These are phyloP conservation scores for Venturiaceae sp. DNA, from an alignment of 2,329 filamentous ascomycete genomes.

Conservation along the genomic window DNA sequence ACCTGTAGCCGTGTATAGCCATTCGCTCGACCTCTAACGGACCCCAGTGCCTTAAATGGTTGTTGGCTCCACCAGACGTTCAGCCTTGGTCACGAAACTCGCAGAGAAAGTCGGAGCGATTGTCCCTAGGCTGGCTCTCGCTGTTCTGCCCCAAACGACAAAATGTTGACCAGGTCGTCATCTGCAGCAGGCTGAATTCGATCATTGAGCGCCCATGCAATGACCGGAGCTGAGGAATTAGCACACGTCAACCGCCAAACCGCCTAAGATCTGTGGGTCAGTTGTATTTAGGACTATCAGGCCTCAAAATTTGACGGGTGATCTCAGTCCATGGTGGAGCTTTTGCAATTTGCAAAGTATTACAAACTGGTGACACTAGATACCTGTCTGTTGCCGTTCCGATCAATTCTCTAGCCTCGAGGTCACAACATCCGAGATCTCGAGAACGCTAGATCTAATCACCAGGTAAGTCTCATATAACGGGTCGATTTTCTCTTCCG, in stretches of 20 bases:
- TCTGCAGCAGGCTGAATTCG: background rate
- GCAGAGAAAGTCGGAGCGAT: background rate
- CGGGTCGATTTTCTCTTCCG: background rate
- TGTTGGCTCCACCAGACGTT: background rate
- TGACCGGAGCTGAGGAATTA: background rate
- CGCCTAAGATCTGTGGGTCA: background rate
- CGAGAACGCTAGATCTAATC: background rate
- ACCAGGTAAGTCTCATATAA: background rate
- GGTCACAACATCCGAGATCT: background rate
- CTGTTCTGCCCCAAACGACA: too few relatives aligned
- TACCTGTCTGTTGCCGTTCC: background rate
- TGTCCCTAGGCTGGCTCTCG: too few relatives aligned
- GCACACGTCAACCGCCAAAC: background rate
- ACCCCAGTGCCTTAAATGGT: background rate
- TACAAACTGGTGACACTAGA: background rate
- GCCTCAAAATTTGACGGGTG: background rate
- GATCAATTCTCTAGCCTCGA: background rate
- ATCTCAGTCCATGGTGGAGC: background rate
- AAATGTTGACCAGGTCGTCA: background rate
- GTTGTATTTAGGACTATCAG: background rate
- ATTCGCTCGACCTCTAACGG: background rate
- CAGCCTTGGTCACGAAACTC: background rate
- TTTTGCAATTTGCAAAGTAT: too few relatives aligned
- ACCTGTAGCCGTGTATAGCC: background rate
- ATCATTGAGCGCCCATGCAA: background rate